Evolutionary conservation across 164 flowering plant species (phyloP).

Genomic region (Nelumbo lutea): DNA sequence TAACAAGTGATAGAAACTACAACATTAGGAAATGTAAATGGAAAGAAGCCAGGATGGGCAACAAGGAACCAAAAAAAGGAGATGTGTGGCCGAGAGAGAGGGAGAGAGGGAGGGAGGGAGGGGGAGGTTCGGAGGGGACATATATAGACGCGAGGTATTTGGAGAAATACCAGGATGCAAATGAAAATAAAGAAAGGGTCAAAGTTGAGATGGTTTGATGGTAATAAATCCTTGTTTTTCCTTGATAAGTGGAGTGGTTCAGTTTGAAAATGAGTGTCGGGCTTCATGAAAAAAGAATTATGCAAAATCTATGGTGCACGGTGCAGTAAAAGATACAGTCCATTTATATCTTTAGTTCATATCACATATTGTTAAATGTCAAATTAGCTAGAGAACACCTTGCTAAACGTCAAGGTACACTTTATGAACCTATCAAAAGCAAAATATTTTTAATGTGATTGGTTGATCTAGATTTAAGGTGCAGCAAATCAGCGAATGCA

Average conservation of each 20-base stretch:
- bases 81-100: not conserved
- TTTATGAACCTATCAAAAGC: too few species aligned
- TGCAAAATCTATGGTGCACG: too few species aligned
- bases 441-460: too few species aligned
- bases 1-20: not conserved
- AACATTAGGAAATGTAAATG: not conserved
- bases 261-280: not conserved
- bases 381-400: too few species aligned
- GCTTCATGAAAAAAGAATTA: too few species aligned
- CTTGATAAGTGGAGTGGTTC: not conserved
- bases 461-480: too few species aligned
- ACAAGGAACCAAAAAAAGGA: not conserved
- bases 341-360: too few species aligned
- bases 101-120: constrained; percentile 1
- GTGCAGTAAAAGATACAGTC: too few species aligned
- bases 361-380: too few species aligned
- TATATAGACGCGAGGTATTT: not conserved
- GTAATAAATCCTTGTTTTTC: not conserved
- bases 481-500: too few species aligned
- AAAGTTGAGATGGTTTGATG: not conserved
- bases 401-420: too few species aligned
- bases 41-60: not conserved
- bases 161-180: not conserved
- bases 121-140: not conserved
- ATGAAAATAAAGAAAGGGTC: not conserved